A percentile compares a stretch with the other conserved stretches of the same genome.
phyloP scores from a whole-genome alignment of 2,329 filamentous ascomycete genomes.

The Huntiella omanensis region DNA sequence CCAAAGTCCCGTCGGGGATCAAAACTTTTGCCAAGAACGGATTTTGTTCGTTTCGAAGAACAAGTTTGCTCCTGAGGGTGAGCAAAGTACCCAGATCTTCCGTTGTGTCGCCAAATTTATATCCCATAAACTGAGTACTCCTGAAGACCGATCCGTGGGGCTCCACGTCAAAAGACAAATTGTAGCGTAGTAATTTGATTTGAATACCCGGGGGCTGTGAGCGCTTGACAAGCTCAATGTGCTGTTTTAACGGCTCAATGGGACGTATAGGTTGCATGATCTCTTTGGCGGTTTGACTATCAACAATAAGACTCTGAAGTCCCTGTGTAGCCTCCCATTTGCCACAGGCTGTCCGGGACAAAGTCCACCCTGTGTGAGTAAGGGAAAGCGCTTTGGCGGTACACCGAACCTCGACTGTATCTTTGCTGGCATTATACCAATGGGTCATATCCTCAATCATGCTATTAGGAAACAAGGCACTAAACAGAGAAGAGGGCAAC shows the following conservation, averaged over 20 bases:
- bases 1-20: constrained; percentile 13
- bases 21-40: constrained; percentile 19
- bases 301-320: too few relatives aligned
- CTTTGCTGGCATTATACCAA: constrained; percentile 23
- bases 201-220: constrained; percentile 14
- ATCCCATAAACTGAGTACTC: constrained; percentile 29
- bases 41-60: constrained; percentile 19
- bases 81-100: neutral
- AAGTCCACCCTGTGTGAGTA: too few relatives aligned
- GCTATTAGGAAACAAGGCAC: constrained; percentile 16
- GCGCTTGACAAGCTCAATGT: neutral
- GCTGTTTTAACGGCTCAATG: neutral
- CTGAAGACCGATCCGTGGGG: constrained; percentile 15
- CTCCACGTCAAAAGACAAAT: constrained; percentile 26
- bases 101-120: neutral
- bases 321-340: neutral
- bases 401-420: constrained; percentile 17
- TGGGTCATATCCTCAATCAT: constrained; percentile 25
- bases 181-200: constrained; percentile 27
- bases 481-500: constrained; percentile 18
- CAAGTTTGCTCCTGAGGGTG: constrained; percentile 20
- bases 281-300: neutral
- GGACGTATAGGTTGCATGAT: neutral
- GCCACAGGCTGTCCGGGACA: constrained; percentile 13
- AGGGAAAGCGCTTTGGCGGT: too few relatives aligned